A percentile compares a stretch with the other conserved stretches of the same genome.
These are phyloP conservation scores for Microcyclosporella mali DNA, from an alignment of 2,329 filamentous ascomycete genomes.

Conservation along the genomic window DNA sequence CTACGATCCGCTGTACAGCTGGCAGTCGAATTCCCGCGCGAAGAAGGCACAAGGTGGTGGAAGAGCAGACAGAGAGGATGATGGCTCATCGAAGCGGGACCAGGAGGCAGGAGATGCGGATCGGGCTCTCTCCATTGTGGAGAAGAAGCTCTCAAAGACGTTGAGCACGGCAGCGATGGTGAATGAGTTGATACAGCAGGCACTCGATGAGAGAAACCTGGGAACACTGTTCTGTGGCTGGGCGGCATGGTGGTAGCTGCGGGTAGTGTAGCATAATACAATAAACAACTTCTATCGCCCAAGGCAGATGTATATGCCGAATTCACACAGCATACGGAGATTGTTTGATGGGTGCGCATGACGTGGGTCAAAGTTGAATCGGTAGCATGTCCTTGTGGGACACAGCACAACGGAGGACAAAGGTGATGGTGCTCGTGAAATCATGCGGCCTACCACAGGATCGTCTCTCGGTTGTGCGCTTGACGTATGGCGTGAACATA, in stretches of 20 bases:
- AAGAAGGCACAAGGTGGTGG: conserved; percentile 62
- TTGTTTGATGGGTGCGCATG: no score
- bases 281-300: no score
- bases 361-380: no score
- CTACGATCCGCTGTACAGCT: conserved; percentile 96
- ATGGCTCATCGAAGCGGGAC: conserved; percentile 37
- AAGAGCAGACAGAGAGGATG: conserved; percentile 41
- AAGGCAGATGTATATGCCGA: no score
- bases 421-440: no score
- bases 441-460: no score
- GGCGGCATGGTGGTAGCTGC: conserved; percentile 25
- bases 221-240: conserved; percentile 67
- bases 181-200: conserved; percentile 93
- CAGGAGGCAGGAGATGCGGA: conserved; percentile 74
- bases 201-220: conserved; percentile 85
- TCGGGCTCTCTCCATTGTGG: conserved; percentile 82
- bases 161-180: conserved; percentile 92
- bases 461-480: no score
- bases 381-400: no score
- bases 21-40: conserved; percentile 69
- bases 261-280: no score
- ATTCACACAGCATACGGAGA: no score
- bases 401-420: no score
- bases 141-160: conserved; percentile 92
- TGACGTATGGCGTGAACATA: no score